Evolutionary conservation across 768 basidiomycete species (phyloP).

Genomic region (Tricholoma terreum): DNA sequence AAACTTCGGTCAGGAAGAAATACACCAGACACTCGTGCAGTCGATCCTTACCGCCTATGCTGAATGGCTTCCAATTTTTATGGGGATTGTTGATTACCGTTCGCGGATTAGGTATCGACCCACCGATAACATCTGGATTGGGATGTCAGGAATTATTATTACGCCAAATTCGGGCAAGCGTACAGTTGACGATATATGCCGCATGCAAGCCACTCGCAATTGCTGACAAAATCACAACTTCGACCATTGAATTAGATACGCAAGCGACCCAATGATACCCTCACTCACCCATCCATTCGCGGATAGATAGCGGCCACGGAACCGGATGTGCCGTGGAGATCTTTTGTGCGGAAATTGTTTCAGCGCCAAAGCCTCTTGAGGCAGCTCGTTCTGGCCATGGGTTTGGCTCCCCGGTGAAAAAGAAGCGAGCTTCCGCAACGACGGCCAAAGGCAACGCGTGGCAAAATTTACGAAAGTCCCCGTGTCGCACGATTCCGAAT

Average conservation of each 20-base stretch:
- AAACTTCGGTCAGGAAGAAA: not conserved
- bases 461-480: not conserved
- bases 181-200: not conserved
- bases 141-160: not conserved
- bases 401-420: not conserved
- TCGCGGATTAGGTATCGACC: constrained; percentile 10
- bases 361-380: not conserved
- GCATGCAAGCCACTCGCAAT: not conserved
- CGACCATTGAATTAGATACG: not conserved
- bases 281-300: not conserved
- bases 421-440: not conserved
- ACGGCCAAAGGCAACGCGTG: not conserved
- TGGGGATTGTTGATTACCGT: constrained; percentile 11
- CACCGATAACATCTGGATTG: constrained; percentile 7
- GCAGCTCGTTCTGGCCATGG: not conserved
- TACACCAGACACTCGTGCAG: not conserved
- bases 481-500: not conserved
- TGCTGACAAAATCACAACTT: not conserved
- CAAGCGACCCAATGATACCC: not conserved
- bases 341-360: not conserved
- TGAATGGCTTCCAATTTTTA: constrained; percentile 15
- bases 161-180: not conserved
- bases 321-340: not conserved
- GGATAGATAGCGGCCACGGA: not conserved
- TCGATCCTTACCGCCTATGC: constrained; percentile 6